phyloP scores from a whole-genome alignment of 2,329 filamentous ascomycete species.

The Grosmannia serpens region DNA sequence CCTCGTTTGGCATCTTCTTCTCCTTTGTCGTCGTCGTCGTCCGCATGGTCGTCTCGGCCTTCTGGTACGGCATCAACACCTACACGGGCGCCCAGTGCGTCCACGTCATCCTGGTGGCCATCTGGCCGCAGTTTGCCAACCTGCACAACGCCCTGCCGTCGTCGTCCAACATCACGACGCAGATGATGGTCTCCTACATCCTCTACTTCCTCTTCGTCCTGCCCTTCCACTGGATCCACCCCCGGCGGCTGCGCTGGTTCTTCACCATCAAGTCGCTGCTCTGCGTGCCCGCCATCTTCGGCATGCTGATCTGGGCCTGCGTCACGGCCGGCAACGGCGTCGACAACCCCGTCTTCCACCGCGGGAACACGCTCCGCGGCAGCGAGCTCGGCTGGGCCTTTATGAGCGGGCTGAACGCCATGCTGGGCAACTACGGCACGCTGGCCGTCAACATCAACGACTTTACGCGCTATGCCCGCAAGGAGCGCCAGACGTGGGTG shows the following conservation, averaged over 20 bases:
- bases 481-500: constrained; percentile 24
- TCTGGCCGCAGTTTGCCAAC: constrained; percentile 28
- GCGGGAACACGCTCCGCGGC: too few relatives aligned
- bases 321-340: constrained; percentile 33
- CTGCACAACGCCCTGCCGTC: constrained; percentile 29
- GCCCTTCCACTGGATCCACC: constrained; percentile 37
- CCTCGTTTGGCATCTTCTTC: constrained; percentile 21
- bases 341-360: background rate
- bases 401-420: constrained; percentile 15
- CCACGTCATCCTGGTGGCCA: constrained; percentile 20
- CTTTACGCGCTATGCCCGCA: constrained; percentile 27
- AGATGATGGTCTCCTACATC: constrained; percentile 38
- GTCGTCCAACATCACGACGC: constrained; percentile 33
- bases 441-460: constrained; percentile 37
- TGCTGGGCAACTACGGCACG: constrained; percentile 14
- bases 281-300: background rate
- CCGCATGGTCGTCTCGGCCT: constrained; percentile 19
- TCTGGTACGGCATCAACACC: constrained; percentile 24
- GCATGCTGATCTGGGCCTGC: constrained; percentile 62
- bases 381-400: constrained; percentile 17
- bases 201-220: constrained; percentile 38
- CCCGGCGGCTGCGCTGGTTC: constrained; percentile 34
- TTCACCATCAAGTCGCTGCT: constrained; percentile 26
- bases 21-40: constrained; percentile 18
- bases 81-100: constrained; percentile 20